These are phyloP conservation scores for Digitaria exilis DNA, from an alignment of 202 grass and related monocot genomes.

Conservation along the genomic window DNA sequence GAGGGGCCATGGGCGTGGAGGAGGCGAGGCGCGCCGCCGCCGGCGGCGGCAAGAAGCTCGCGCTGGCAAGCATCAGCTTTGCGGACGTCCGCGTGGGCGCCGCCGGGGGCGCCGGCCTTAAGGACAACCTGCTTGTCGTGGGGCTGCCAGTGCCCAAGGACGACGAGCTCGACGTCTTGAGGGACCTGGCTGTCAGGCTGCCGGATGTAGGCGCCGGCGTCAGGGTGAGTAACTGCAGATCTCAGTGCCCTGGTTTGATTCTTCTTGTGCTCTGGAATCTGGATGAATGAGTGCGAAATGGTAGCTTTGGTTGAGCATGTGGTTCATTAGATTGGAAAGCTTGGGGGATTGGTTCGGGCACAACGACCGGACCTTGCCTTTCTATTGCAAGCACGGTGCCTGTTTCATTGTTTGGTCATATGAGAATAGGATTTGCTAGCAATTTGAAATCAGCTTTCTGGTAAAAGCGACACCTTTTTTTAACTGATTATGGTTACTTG, in stretches of 20 bases:
- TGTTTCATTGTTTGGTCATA: constrained; percentile 1
- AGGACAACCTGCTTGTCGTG: constrained; percentile 27
- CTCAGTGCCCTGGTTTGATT: background rate
- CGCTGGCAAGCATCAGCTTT: constrained; percentile 50
- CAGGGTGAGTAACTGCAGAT: constrained; percentile 40
- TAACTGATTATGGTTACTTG: background rate
- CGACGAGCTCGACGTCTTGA: constrained; percentile 10
- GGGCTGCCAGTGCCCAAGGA: constrained; percentile 35
- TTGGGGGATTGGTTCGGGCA: background rate
- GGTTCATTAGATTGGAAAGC: background rate
- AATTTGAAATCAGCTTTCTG: background rate
- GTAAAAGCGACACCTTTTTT: background rate
- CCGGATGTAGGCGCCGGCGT: constrained; percentile 43
- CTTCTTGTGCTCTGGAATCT: background rate
- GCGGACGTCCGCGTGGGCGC: constrained; percentile 35
- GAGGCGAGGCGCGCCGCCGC: background rate
- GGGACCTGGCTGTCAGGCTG: constrained; percentile 13
- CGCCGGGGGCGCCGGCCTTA: background rate
- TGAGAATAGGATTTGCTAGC: background rate
- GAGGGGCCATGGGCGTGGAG: constrained; percentile 41
- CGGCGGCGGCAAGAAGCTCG: constrained; percentile 34
- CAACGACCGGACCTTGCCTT: background rate
- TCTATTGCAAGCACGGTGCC: background rate
- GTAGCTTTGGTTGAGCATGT: background rate
- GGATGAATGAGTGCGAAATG: background rate